phyloP scores from a whole-genome alignment of 108 stramenopile genomes.

The Cyclotella distinguenda region DNA sequence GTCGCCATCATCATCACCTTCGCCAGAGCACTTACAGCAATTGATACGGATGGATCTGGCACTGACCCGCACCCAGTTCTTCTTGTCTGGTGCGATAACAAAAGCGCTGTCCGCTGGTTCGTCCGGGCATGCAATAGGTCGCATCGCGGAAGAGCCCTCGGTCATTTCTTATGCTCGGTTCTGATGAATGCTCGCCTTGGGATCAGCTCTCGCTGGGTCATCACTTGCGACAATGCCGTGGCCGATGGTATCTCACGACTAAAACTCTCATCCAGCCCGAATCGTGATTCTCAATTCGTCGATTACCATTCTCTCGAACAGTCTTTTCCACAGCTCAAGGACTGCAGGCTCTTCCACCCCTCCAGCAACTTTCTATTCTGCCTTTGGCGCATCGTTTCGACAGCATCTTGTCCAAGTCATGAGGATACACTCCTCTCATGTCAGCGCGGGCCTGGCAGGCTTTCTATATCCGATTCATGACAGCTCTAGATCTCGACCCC shows the following conservation, averaged over 20 bases:
- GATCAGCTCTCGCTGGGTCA: constrained; percentile 14
- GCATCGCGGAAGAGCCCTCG: no score
- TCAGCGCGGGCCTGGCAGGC: background rate
- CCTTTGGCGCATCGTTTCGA: constrained; percentile 8
- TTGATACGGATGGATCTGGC: background rate
- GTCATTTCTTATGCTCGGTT: constrained; percentile 14
- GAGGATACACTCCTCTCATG: background rate
- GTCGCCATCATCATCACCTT: constrained; percentile 20
- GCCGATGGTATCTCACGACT: constrained; percentile 34
- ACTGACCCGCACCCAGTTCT: background rate
- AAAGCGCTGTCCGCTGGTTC: no score
- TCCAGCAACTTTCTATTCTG: background rate
- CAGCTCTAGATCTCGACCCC: background rate
- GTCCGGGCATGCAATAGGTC: no score
- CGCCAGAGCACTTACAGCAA: background rate
- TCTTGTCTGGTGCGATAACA: no score
- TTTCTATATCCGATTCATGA: background rate
- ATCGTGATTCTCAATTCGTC: background rate
- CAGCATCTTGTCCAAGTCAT: constrained; percentile 2
- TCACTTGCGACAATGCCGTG: constrained; percentile 1
- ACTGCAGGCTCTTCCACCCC: constrained; percentile 8
- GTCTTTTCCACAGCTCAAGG: constrained; percentile 9
- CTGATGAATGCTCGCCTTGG: constrained; percentile 16
- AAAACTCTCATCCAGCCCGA: background rate
- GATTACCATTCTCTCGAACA: constrained; percentile 16